phyloP scores from a whole-genome alignment of 164 flowering plant species.

The Taxillus chinensis region DNA sequence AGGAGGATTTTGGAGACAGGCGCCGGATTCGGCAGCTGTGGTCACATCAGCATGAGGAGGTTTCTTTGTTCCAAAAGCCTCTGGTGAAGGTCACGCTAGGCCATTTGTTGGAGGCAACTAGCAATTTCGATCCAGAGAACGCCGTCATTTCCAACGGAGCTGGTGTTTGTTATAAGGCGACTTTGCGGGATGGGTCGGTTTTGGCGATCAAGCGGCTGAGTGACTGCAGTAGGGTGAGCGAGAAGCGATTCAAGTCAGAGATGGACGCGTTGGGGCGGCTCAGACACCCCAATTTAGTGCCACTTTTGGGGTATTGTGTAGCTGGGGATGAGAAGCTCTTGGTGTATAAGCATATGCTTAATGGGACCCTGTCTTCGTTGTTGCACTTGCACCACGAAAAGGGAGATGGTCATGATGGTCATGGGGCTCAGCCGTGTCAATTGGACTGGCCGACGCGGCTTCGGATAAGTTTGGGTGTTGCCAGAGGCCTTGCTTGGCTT shows the following conservation, averaged over 20 bases:
- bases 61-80: constrained; percentile 59
- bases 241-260: constrained; percentile 56
- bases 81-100: constrained; percentile 51
- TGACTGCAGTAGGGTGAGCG: constrained; percentile 32
- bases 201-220: constrained; percentile 49
- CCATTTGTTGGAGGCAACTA: constrained; percentile 53
- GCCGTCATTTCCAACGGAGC: constrained; percentile 32
- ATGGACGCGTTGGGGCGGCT: constrained; percentile 54
- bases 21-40: constrained; percentile 39
- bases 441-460: constrained; percentile 58
- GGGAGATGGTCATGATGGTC: constrained; percentile 6
- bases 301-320: constrained; percentile 55
- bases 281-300: constrained; percentile 71
- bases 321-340: constrained; percentile 61
- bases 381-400: constrained; percentile 14
- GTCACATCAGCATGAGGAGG: constrained; percentile 38
- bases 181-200: constrained; percentile 58
- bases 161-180: constrained; percentile 50
- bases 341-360: constrained; percentile 63
- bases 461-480: constrained; percentile 47
- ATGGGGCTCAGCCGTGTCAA: constrained; percentile 1
- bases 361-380: constrained; percentile 41
- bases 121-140: constrained; percentile 29
- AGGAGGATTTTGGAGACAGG: constrained; percentile 13
- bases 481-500: constrained; percentile 72